Percentiles rank a stretch among this genome's conserved stretches.
Evolutionary conservation across 306 rosid genomes (phyloP).

Genomic region (Quercus variabilis): DNA sequence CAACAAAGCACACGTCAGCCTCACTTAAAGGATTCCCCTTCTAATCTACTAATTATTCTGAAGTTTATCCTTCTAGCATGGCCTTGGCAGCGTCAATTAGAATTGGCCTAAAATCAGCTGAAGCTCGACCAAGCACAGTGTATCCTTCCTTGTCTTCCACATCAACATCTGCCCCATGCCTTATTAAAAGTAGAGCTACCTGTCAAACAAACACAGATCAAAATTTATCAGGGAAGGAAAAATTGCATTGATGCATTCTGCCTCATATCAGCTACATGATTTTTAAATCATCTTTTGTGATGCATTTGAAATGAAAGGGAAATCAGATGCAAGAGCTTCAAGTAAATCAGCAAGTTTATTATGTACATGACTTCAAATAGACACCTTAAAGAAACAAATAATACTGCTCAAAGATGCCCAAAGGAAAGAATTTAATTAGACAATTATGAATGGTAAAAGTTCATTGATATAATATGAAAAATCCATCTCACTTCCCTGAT

Average conservation of each 20-base stretch:
- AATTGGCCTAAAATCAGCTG: constrained; percentile 49
- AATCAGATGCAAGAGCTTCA: too few relatives aligned
- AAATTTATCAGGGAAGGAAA: not conserved
- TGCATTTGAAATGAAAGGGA: too few relatives aligned
- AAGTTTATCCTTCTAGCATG: constrained; percentile 62
- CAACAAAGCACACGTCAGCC: constrained; percentile 2
- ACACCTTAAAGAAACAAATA: too few relatives aligned
- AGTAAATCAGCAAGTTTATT: too few relatives aligned
- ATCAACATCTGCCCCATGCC: constrained; percentile 96
- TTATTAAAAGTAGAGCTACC: constrained; percentile 76
- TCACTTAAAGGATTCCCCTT: not conserved
- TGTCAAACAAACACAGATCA: constrained; percentile 17
- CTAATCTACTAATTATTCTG: not conserved
- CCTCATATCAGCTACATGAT: not conserved
- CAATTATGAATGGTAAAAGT: too few relatives aligned
- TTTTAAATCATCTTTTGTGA: too few relatives aligned
- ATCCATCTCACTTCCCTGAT: too few relatives aligned
- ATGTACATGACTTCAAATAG: too few relatives aligned
- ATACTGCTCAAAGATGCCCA: too few relatives aligned
- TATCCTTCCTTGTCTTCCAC: constrained; percentile 90
- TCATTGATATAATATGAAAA: too few relatives aligned
- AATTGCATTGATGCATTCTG: not conserved
- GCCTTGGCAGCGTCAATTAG: constrained; percentile 84
- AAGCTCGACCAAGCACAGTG: constrained; percentile 89
- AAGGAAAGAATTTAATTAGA: too few relatives aligned